A percentile compares a stretch with the other conserved stretches of the same genome.
These are phyloP conservation scores for Sporothrix curviconia DNA, from an alignment of 2,329 filamentous ascomycete species.

Conservation along the genomic window DNA sequence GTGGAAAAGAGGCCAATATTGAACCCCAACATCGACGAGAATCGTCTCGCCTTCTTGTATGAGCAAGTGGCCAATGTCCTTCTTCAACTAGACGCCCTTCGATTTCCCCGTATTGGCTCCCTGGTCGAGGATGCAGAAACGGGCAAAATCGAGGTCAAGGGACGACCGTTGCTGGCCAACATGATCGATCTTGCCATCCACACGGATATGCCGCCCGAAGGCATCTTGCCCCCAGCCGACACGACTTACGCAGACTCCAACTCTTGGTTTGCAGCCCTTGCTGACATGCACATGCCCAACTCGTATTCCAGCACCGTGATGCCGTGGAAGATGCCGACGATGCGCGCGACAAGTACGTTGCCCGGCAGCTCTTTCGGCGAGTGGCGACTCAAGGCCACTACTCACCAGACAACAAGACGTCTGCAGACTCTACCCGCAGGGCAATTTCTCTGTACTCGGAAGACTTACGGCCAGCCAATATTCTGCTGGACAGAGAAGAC, in stretches of 20 bases:
- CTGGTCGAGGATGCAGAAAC: not conserved
- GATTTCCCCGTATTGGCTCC: not conserved
- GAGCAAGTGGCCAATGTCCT: not conserved
- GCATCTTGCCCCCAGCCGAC: not conserved
- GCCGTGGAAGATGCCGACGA: conserved; percentile 32
- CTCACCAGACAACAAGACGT: conserved; percentile 18
- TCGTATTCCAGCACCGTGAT: conserved; percentile 37
- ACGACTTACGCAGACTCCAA: conserved; percentile 21
- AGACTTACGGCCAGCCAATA: conserved; percentile 26
- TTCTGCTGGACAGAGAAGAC: conserved; percentile 26
- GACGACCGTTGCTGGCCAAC: not conserved
- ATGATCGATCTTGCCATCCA: not conserved
- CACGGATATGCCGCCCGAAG: not conserved
- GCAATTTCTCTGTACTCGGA: conserved; percentile 27
- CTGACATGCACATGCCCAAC: conserved; percentile 35
- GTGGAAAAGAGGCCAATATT: not conserved
- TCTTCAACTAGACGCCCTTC: not conserved
- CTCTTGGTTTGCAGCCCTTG: conserved; percentile 33
- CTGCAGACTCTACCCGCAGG: too few relatives aligned
- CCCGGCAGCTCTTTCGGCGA: conserved; percentile 35
- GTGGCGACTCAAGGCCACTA: conserved; percentile 25
- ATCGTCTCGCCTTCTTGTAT: not conserved
- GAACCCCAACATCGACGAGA: not conserved
- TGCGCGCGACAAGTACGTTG: conserved; percentile 36
- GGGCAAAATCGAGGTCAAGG: not conserved